A percentile compares a stretch with the other conserved stretches of the same genome.
These are phyloP conservation scores for Pluteus cervinus DNA, from an alignment of 768 basidiomycete species.

Conservation along the genomic window DNA sequence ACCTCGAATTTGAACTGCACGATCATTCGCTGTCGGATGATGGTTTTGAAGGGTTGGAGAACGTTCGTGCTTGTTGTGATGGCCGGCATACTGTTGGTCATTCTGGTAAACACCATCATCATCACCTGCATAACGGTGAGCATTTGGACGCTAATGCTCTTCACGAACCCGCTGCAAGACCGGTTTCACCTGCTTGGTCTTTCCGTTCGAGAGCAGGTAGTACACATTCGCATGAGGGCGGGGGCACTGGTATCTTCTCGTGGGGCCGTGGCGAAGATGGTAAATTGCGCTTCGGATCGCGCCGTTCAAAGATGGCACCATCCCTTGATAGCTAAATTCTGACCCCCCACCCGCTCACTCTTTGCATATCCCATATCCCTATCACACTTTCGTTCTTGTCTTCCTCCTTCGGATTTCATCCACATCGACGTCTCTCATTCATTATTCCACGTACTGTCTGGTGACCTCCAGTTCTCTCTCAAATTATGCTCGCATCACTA, in stretches of 20 bases:
- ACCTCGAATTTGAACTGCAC: slow-evolving; percentile 80
- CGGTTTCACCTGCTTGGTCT: slow-evolving; percentile 79
- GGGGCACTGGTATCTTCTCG: slow-evolving; percentile 58
- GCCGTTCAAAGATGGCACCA: no score
- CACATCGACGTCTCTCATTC: no score
- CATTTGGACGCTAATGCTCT: slow-evolving; percentile 44
- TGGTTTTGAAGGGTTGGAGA: slow-evolving; percentile 89
- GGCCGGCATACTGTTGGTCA: slow-evolving; percentile 81
- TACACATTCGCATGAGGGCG: slow-evolving; percentile 60
- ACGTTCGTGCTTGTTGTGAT: slow-evolving; percentile 89
- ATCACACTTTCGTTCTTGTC: no score
- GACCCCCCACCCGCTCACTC: no score
- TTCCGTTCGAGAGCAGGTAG: slow-evolving; percentile 81
- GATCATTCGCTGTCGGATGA: slow-evolving; percentile 67
- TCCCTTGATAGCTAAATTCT: no score
- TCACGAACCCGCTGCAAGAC: slow-evolving; percentile 42
- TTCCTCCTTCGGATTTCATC: no score
- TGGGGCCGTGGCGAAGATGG: slow-evolving; percentile 59
- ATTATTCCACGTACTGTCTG: no score
- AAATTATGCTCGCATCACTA: no score
- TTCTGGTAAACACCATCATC: slow-evolving; percentile 46
- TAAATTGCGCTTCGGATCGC: slow-evolving; percentile 71
- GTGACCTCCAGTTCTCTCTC: no score
- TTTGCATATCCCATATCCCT: no score
- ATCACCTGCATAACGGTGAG: slow-evolving; percentile 47